Evolutionary conservation across 179 eudicot genomes (phyloP).

Genomic region (Beta corolliflora): DNA sequence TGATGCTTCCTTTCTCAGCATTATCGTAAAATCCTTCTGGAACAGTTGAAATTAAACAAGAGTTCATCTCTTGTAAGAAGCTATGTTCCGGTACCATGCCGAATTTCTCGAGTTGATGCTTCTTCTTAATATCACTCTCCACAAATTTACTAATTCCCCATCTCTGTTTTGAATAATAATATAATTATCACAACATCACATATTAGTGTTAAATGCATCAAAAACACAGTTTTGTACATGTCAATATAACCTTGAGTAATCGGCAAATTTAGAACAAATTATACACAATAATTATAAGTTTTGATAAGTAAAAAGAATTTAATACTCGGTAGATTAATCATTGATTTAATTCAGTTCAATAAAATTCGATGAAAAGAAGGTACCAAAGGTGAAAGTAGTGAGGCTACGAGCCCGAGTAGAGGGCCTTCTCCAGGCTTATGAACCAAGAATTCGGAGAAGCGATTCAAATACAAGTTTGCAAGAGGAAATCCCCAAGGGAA

Average conservation of each 20-base stretch:
- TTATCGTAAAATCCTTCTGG: slow-evolving; percentile 54
- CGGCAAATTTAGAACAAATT: too few relatives aligned
- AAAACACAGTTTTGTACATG: too few relatives aligned
- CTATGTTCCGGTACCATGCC: slow-evolving; percentile 58
- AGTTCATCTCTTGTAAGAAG: slow-evolving; percentile 42
- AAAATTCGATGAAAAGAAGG: too few relatives aligned
- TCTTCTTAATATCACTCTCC: slow-evolving; percentile 45
- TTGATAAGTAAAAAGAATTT: too few relatives aligned
- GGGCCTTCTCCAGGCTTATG: slow-evolving; percentile 70
- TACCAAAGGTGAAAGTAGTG: slow-evolving; percentile 59
- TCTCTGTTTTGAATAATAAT: slow-evolving; percentile 35
- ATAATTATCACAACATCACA: too few relatives aligned
- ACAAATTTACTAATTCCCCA: slow-evolving; percentile 55
- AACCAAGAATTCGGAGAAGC: slow-evolving; percentile 52
- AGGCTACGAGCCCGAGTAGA: slow-evolving; percentile 39
- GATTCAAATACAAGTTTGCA: slow-evolving; percentile 42
- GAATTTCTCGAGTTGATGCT: slow-evolving; percentile 41
- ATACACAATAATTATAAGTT: too few relatives aligned
- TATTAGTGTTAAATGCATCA: too few relatives aligned
- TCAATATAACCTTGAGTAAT: too few relatives aligned
- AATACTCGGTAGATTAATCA: too few relatives aligned
- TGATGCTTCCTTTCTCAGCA: slow-evolving; percentile 55
- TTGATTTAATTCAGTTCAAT: background rate
- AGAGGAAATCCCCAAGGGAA: slow-evolving; percentile 47
- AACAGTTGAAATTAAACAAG: slow-evolving; percentile 41